Conservation (phyloP, 345 rosid species). For the Euphorbia lathyris region DNA sequence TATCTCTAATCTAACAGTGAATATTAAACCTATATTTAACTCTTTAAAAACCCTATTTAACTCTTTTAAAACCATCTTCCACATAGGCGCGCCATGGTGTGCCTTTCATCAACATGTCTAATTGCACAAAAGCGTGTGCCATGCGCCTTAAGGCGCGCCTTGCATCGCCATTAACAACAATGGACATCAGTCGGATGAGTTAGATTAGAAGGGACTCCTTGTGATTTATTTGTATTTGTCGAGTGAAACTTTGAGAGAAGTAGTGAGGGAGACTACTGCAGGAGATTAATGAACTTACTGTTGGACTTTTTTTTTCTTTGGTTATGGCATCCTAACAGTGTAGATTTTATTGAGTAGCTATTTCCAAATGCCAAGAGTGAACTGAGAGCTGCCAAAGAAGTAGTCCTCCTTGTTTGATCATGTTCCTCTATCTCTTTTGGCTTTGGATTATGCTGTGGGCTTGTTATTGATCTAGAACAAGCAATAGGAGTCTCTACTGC, state of each 20-base stretch:
- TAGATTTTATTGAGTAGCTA: background rate
- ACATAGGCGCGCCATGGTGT: no score
- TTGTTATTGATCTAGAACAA: background rate
- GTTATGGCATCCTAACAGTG: background rate
- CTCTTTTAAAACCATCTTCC: no score
- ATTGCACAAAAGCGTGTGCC: no score
- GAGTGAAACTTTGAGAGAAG: background rate
- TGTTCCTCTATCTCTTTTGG: background rate
- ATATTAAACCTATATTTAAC: no score
- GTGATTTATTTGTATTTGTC: background rate
- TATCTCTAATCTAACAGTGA: no score
- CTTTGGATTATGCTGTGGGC: conserved; percentile 5
- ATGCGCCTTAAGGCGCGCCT: no score
- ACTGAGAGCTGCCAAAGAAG: background rate
- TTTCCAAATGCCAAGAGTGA: background rate
- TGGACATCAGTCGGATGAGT: background rate
- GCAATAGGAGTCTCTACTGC: background rate
- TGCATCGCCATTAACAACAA: no score
- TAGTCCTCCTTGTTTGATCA: background rate
- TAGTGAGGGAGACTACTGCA: conserved; percentile 1
- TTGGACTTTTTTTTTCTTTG: background rate
- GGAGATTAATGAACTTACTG: background rate
- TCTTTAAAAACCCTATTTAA: no score
- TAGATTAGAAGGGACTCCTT: background rate
- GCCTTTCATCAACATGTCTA: no score